phyloP scores from a whole-genome alignment of 495 filamentous ascomycete species.

The Annulohypoxylon moriforme region DNA sequence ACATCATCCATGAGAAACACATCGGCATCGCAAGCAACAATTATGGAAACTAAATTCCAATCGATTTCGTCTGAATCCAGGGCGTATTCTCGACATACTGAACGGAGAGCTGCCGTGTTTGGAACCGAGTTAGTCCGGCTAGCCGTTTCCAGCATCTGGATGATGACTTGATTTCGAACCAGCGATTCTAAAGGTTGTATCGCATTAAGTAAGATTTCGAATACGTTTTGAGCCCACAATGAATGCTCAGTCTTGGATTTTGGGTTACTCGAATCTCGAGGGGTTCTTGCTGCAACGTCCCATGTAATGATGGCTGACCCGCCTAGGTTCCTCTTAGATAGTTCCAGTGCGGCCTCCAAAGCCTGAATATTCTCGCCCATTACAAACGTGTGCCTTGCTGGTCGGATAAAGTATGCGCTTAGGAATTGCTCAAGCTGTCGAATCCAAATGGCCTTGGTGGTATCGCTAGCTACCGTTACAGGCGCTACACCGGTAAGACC shows the following conservation, averaged over 20 bases:
- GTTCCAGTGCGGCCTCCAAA: conserved; percentile 48
- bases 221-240: conserved; percentile 74
- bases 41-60: conserved; percentile 71
- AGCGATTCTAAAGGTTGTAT: conserved; percentile 21
- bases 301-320: conserved; percentile 63
- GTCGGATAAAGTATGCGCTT: conserved; percentile 76
- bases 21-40: conserved; percentile 74
- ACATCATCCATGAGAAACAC: conserved; percentile 65
- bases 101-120: conserved; percentile 50
- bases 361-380: conserved; percentile 53
- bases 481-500: conserved; percentile 34
- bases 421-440: conserved; percentile 69
- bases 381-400: conserved; percentile 68
- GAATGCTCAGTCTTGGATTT: conserved; percentile 66
- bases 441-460: conserved; percentile 47
- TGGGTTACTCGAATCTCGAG: conserved; percentile 64
- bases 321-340: conserved; percentile 45
- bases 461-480: conserved; percentile 24
- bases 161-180: conserved; percentile 40
- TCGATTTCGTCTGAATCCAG: conserved; percentile 56
- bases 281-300: conserved; percentile 66
- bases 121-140: conserved; percentile 43
- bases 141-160: conserved; percentile 43
- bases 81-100: conserved; percentile 56
- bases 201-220: conserved; percentile 56